Conservation (phyloP, 2,329 filamentous ascomycete genomes). For the Aspergillus sclerotialis region DNA sequence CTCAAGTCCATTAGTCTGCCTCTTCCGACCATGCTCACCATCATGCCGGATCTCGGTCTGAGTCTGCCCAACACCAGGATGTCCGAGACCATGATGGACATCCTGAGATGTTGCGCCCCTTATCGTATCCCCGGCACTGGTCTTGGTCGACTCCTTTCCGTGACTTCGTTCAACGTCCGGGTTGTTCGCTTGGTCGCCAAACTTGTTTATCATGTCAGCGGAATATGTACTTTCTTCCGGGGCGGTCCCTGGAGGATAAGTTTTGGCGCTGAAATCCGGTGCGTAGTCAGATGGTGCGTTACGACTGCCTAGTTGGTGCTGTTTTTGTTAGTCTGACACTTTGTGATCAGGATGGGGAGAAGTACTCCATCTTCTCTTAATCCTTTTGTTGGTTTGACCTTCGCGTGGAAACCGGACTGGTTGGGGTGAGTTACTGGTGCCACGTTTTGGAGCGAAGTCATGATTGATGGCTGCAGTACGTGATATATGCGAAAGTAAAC, state of each 20-base stretch:
- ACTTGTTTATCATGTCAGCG: constrained; percentile 32
- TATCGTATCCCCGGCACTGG: constrained; percentile 41
- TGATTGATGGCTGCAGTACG: too few species aligned
- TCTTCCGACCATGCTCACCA: constrained; percentile 35
- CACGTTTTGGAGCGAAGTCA: neutral
- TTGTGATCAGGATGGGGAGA: constrained; percentile 11
- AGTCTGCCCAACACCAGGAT: constrained; percentile 45
- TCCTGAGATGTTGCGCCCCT: constrained; percentile 47
- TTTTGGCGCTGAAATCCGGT: constrained; percentile 59
- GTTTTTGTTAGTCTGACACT: constrained; percentile 2
- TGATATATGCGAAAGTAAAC: too few species aligned
- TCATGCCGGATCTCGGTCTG: constrained; percentile 43
- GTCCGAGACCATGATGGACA: constrained; percentile 48
- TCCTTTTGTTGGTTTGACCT: neutral
- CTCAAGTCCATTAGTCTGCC: constrained; percentile 36
- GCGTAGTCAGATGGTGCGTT: constrained; percentile 49
- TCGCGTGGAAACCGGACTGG: neutral
- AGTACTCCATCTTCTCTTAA: constrained; percentile 50
- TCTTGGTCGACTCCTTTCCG: constrained; percentile 36
- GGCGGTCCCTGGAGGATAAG: constrained; percentile 56
- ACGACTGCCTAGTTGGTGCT: constrained; percentile 60
- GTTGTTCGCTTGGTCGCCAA: constrained; percentile 36
- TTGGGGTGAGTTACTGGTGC: neutral
- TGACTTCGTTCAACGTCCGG: constrained; percentile 29
- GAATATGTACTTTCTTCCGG: constrained; percentile 46